A percentile compares a stretch with the other conserved stretches of the same genome.
These are phyloP conservation scores for Pseudophaeomoniella oleicola DNA, from an alignment of 2,329 filamentous ascomycete species.

Conservation along the genomic window DNA sequence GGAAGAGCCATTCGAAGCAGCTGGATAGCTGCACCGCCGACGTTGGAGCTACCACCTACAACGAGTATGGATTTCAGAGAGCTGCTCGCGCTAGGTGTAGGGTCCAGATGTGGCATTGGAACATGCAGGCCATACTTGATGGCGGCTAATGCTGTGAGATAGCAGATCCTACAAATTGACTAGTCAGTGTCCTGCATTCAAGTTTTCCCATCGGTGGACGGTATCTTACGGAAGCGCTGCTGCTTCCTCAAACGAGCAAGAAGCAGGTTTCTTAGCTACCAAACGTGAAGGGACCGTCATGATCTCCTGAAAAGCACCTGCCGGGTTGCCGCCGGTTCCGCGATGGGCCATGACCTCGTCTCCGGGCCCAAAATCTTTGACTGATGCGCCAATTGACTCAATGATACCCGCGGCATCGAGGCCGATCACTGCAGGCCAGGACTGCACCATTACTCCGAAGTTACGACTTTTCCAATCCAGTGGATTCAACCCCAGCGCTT, in stretches of 20 bases:
- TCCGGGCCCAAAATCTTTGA: slow-evolving; percentile 15
- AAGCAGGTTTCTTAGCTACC: slow-evolving; percentile 15
- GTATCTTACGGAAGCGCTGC: slow-evolving; percentile 17
- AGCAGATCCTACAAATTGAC: slow-evolving; percentile 10
- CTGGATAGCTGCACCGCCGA: slow-evolving; percentile 20
- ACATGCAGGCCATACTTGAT: slow-evolving; percentile 14
- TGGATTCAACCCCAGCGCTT: slow-evolving; percentile 19
- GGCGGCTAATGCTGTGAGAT: slow-evolving; percentile 7
- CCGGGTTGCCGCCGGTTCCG: slow-evolving; percentile 3
- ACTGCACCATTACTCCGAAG: slow-evolving; percentile 13
- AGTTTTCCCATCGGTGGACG: neutral
- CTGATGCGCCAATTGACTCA: slow-evolving; percentile 17
- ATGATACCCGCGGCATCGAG: slow-evolving; percentile 20
- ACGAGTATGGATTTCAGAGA: slow-evolving; percentile 17
- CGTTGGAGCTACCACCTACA: slow-evolving; percentile 20
- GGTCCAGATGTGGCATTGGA: slow-evolving; percentile 12
- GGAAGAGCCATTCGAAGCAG: slow-evolving; percentile 20
- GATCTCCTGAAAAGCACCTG: slow-evolving; percentile 17
- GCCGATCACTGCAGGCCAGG: slow-evolving; percentile 20
- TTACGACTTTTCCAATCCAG: slow-evolving; percentile 20
- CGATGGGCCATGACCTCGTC: slow-evolving; percentile 15
- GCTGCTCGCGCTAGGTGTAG: slow-evolving; percentile 1
- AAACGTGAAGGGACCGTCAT: slow-evolving; percentile 8
- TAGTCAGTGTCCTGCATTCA: neutral
- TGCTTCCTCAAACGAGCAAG: slow-evolving; percentile 17